Base-by-base conservation (phyloP, 1,284 basidiomycete species). In the Ganoderma sinense region DNA sequence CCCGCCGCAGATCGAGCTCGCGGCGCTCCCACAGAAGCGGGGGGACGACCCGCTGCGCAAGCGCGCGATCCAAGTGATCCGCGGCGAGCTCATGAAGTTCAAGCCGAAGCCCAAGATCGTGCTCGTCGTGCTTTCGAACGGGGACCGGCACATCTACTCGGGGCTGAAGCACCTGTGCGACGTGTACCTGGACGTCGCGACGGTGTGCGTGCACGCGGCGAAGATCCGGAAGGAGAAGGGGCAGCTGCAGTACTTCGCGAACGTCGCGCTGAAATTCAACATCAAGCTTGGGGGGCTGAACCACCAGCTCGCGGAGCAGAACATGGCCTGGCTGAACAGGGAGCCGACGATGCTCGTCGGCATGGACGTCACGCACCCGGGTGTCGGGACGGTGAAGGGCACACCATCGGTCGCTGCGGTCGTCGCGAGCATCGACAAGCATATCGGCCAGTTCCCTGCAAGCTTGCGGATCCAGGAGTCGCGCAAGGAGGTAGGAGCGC, bases 321-420 rank as follows among this genome's bases (percentile, higher is more conserved):
- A 76, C 70, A 87, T 90, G 80, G 65, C 66, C 1, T 91, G 88
- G 89, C 80, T 94, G 48, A 84, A 81, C 70, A 74, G 83, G 68
- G 79, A 78, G 70, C 82, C 88, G 6, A 94, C 93, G 0, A 95
- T 95, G 90, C 78, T 95, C 40, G 87, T 95, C 39, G 94, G 94
- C 7, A 93, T 94, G 80, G 94, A 95, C 75, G 94, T 95, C 18
- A 94, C 93, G 0, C 94, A 95, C 80, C 92, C 93, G 29, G 90
- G 91, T 20, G 87, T 86, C 4, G 89, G 89, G 0, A 91, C 90
- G 71, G 85, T 86, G 71, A 85, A 82, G 71, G 90, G 89, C 13
- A 93, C 86, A 2, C 94, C 94, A 1, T 94, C 92, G 0, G 88
- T 95, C 71, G 93, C 93, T 0, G 94, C 93, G 0, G 91, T 95